A percentile compares a stretch with the other conserved stretches of the same genome.
Conservation (phyloP, 1,284 basidiomycete genomes). For the Ganoderma lucidum region DNA sequence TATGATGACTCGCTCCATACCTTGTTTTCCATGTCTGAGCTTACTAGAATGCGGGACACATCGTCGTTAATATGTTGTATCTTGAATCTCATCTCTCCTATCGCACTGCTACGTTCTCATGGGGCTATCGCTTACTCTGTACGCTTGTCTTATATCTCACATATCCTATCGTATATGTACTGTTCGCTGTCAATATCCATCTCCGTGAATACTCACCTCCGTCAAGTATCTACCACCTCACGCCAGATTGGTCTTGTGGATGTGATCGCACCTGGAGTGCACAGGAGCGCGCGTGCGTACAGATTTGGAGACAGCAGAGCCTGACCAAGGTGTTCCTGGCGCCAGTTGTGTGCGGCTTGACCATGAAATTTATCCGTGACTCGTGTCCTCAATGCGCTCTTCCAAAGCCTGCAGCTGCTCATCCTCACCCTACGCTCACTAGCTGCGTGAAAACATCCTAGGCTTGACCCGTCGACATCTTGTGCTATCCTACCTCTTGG, state of each 20-base stretch:
- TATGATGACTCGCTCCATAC: conserved; percentile 39
- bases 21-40: conserved; percentile 9
- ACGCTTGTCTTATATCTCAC: conserved; percentile 35
- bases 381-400: conserved; percentile 16
- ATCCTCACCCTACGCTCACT: conserved; percentile 11
- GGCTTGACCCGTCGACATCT: not conserved
- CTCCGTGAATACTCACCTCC: not conserved
- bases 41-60: conserved; percentile 22
- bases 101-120: conserved; percentile 31
- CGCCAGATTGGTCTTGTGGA: not conserved
- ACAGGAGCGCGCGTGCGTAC: not conserved
- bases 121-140: conserved; percentile 29
- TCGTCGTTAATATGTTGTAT: conserved; percentile 29
- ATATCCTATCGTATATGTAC: conserved; percentile 32
- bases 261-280: not conserved
- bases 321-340: conserved; percentile 16
- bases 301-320: not conserved
- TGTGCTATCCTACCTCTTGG: not conserved
- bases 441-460: conserved; percentile 1
- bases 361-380: conserved; percentile 15
- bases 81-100: conserved; percentile 27
- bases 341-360: conserved; percentile 23
- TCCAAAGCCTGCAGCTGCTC: not conserved
- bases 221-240: too few species aligned
- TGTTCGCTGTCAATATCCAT: conserved; percentile 22